These are phyloP conservation scores for Solanum etuberosum DNA, from an alignment of 257 asterid species.

Conservation along the genomic window DNA sequence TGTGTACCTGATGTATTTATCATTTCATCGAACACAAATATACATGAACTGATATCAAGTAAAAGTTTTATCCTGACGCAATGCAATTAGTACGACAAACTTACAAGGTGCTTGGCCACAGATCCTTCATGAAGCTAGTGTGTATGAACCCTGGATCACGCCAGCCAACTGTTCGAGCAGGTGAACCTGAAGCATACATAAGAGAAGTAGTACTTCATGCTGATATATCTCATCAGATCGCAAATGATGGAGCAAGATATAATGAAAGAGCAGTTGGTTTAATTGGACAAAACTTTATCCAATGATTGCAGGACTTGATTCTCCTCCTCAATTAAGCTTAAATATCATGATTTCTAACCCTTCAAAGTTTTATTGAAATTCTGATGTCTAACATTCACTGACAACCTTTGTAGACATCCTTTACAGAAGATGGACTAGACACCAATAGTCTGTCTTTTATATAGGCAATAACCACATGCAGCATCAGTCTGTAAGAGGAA, in stretches of 20 bases:
- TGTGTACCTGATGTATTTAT: constrained; percentile 41
- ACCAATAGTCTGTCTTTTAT: neutral
- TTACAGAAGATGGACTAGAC: neutral
- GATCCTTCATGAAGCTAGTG: constrained; percentile 72
- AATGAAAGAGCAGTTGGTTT: neutral
- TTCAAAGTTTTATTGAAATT: neutral
- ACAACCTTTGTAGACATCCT: neutral
- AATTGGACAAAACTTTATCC: neutral
- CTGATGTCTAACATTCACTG: neutral
- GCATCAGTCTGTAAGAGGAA: neutral
- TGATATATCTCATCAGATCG: neutral
- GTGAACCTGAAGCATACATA: constrained; percentile 38
- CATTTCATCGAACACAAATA: neutral
- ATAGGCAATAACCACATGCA: neutral
- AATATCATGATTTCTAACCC: neutral
- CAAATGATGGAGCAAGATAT: neutral
- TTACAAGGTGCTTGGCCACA: constrained; percentile 79
- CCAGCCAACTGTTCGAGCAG: constrained; percentile 97
- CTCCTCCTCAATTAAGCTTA: neutral
- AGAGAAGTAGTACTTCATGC: neutral
- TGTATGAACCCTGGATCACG: constrained; percentile 96
- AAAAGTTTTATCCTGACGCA: neutral
- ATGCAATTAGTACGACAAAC: neutral
- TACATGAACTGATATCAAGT: neutral
- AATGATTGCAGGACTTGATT: neutral